Base-by-base conservation (phyloP, 2,329 filamentous ascomycete genomes). In the Alternaria alternata region DNA sequence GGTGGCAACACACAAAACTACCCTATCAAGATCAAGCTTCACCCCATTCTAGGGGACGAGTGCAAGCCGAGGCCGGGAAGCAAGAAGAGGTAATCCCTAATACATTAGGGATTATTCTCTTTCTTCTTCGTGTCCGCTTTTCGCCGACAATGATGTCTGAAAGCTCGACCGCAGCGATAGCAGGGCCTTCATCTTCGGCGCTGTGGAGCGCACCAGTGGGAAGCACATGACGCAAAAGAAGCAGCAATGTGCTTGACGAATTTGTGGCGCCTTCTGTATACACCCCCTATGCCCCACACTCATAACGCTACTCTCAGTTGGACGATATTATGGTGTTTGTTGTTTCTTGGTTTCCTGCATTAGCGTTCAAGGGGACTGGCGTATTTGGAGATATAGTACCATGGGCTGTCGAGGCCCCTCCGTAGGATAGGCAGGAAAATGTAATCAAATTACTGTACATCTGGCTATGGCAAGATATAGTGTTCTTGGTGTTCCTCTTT, bases 1-100 rank as follows among this genome's bases (percentile, higher is more conserved):
- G 88, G 91, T 66, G 87, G 85, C 67, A 98, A 98, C 81, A 95
- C 84, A 26, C 88, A 88, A 58, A 67, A 78, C 67, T 77, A 80
- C n/a, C 79, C 81, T 4, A 82, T 80, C 66, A 84, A 84, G 74
- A 79, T 85, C 61, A 84, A 84, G 77, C 70, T 85, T 57, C 83
- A 85, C 66, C 81, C 82, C 0, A 75, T 85, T 24, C 61, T 72
- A 5, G 78, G 79, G 0, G 83, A 85, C 51, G 82, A 84, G 73
- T 84, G 82, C 72, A 84, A 85, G 72, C 82, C 82, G 5, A 69
- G 82, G 56, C 81, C 81, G 7, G 81, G 81, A 49, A 75, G 71
- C 39, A 80, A 80, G 75, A 84, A 83, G 80, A 75, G 80, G 73
- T 83, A 80, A 58, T 54, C 20, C 42, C 18, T 39, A 18, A 38